Conservation (phyloP, 805 yeast genomes). For the Wickerhamomyces silvicola region DNA sequence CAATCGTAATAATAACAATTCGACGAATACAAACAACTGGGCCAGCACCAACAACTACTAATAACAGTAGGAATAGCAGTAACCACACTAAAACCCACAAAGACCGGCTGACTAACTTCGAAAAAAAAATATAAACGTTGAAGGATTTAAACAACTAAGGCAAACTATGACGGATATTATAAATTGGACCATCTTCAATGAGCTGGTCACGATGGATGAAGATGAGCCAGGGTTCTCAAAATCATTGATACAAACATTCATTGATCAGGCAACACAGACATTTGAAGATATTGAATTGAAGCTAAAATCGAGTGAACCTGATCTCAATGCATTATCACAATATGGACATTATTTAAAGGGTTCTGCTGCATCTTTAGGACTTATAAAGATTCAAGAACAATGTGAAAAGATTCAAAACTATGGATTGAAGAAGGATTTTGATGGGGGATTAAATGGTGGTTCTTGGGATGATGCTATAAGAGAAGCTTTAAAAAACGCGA, state of each 20-base stretch:
- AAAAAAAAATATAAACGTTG: too few species aligned
- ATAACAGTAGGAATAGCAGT: too few species aligned
- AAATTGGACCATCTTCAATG: constrained; percentile 85
- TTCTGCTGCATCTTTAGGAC: constrained; percentile 89
- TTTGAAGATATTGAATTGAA: constrained; percentile 59
- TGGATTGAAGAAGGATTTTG: constrained; percentile 42
- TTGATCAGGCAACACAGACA: constrained; percentile 82
- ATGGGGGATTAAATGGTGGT: constrained; percentile 20
- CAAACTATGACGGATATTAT: constrained; percentile 53
- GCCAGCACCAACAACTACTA: too few species aligned
- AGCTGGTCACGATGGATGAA: constrained; percentile 90
- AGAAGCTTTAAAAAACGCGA: constrained; percentile 48
- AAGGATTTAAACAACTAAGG: too few species aligned
- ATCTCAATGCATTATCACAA: constrained; percentile 54
- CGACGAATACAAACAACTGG: too few species aligned
- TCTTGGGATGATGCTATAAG: constrained; percentile 33
- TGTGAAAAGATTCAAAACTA: constrained; percentile 93
- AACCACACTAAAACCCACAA: too few species aligned
- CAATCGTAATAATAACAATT: too few species aligned
- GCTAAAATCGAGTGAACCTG: constrained; percentile 28
- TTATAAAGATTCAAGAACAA: constrained; percentile 71
- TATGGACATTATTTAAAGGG: constrained; percentile 94
- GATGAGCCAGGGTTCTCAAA: constrained; percentile 89
- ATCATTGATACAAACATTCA: constrained; percentile 73
- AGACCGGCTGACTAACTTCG: too few species aligned